Base-by-base conservation (phyloP, 169 alveolate species). In the Plasmodium ovale region DNA sequence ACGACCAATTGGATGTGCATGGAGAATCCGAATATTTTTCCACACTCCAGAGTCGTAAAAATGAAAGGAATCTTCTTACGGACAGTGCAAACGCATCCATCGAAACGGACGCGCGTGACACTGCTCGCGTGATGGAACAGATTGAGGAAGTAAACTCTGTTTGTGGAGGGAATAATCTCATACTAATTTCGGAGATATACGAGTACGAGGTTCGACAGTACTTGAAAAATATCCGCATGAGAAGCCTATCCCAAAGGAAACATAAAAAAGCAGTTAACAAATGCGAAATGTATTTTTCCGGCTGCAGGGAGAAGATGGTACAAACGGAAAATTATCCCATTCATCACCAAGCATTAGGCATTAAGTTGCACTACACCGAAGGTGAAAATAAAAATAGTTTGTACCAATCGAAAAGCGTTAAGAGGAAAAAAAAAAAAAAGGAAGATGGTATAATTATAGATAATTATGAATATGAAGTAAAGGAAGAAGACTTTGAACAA, bases 151-250 rank as follows among this genome's bases (percentile, higher is more conserved):
- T n/a, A n/a, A n/a, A n/a, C n/a, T 27, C 29, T 16, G 12, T 9
- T 58, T 10, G 68, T 58, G 14, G n/a, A 58, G 12, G 5, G 0
- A 60, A 60, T 12, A 29, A 4, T 23, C 25, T 31, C 25, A 9
- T 60, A 29, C 29, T 72, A 44, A 54, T 72, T 7, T 64, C 53
- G 10, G 87, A 72, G 56, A 33, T 47, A 33, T 72, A 53, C 54
- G 71, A 53, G 56, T 35, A 54, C 29, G 59, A 72, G 5, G 56
- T 72, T 21, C 29, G 23, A 9, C 53, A 39, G 14, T 72, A 33
- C 16, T 5, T 72, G 19, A 58, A 56, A 56, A 29, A 47, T 54
- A 39, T 58, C 47, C 25, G 27, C 3, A 56, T 14, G 25, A 72
- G 37, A 27, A 72, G 21, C 3, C 5, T 54, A 9, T 1, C 31